Evolutionary conservation across 495 filamentous ascomycete species (phyloP).

Genomic region (Hyaloscypha finlandica): DNA sequence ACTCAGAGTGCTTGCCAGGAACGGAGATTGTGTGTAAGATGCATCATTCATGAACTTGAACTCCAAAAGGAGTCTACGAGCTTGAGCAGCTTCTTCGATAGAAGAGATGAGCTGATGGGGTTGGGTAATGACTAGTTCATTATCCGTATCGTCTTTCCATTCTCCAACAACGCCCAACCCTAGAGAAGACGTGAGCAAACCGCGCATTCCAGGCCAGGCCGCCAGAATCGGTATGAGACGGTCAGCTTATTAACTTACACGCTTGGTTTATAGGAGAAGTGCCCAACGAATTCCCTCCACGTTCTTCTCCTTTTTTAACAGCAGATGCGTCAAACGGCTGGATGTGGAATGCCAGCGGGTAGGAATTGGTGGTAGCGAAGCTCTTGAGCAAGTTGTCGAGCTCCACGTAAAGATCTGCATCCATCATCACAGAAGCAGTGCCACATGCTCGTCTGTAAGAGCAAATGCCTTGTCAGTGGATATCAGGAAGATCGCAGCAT

Average conservation of each 20-base stretch:
- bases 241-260: constrained; percentile 11
- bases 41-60: constrained; percentile 13
- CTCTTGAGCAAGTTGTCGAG: not conserved
- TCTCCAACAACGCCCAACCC: not conserved
- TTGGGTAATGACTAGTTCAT: not conserved
- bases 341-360: constrained; percentile 35
- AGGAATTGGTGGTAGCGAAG: constrained; percentile 8
- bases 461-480: not conserved
- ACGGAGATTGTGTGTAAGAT: not conserved
- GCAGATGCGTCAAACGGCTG: constrained; percentile 33
- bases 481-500: not conserved
- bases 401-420: constrained; percentile 6
- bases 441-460: not conserved
- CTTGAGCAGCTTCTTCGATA: not conserved
- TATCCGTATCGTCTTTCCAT: not conserved
- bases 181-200: not conserved
- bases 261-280: constrained; percentile 35
- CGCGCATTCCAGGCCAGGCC: too few species aligned
- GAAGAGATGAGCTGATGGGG: not conserved
- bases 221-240: too few species aligned
- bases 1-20: not conserved
- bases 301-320: constrained; percentile 25
- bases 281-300: constrained; percentile 31
- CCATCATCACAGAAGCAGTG: not conserved
- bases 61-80: not conserved